Conservation (phyloP, 2,329 filamentous ascomycete species). For the Ciborinia camelliae region DNA sequence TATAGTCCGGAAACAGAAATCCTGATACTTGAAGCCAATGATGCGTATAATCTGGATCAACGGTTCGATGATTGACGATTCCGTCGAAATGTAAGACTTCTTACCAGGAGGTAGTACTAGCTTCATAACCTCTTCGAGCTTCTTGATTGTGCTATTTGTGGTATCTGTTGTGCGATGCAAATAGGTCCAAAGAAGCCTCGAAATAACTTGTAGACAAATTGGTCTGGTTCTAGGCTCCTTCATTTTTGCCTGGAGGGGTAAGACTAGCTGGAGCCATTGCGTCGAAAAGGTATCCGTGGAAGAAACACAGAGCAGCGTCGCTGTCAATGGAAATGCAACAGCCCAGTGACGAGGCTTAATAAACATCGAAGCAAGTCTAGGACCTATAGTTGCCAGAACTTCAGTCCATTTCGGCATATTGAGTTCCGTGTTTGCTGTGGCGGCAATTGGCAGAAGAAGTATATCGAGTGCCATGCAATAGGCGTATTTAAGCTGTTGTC, state of each 20-base stretch:
- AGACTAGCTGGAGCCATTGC: constrained; percentile 82
- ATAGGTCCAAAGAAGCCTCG: constrained; percentile 90
- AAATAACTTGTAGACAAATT: constrained; percentile 83
- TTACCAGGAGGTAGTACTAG: constrained; percentile 79
- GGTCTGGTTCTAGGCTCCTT: constrained; percentile 79
- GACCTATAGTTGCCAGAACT: constrained; percentile 74
- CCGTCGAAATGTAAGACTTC: constrained; percentile 76
- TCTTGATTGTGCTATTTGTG: constrained; percentile 63
- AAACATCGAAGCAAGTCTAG: constrained; percentile 78
- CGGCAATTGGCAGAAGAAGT: constrained; percentile 81
- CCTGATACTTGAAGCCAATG: constrained; percentile 89
- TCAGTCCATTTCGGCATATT: constrained; percentile 81
- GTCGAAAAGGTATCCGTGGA: constrained; percentile 76
- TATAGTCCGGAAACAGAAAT: constrained; percentile 86
- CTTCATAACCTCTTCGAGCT: constrained; percentile 85
- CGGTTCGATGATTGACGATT: constrained; percentile 80
- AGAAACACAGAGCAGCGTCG: constrained; percentile 83
- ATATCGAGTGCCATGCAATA: constrained; percentile 92
- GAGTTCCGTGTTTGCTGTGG: constrained; percentile 73
- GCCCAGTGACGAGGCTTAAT: constrained; percentile 90
- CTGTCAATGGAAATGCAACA: constrained; percentile 82
- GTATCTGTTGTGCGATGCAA: constrained; percentile 79
- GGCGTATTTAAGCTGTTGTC: constrained; percentile 84
- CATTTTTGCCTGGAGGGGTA: constrained; percentile 72
- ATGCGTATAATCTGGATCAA: constrained; percentile 91